Evolutionary conservation across 352 stramenopile genomes (phyloP).

Genomic region (Phytophthora melonis): DNA sequence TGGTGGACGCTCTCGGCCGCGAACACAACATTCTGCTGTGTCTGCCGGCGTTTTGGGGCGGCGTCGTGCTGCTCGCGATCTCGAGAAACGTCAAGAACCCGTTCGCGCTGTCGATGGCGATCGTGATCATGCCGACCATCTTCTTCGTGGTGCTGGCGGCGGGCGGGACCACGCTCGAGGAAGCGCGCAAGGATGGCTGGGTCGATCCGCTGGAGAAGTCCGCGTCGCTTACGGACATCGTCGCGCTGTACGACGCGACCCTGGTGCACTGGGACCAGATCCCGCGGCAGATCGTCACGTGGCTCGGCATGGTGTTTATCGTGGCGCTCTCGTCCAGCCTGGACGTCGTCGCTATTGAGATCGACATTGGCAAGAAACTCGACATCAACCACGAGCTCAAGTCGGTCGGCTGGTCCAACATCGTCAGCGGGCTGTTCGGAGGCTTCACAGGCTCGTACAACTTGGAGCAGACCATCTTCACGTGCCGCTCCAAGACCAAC

Average conservation of each 20-base stretch:
- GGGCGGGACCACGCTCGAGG: conserved; percentile 78
- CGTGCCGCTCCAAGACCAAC: conserved; percentile 91
- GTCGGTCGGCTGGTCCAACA: conserved; percentile 96
- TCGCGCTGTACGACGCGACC: conserved; percentile 89
- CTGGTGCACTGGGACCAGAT: conserved; percentile 91
- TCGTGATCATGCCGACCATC: conserved; percentile 84
- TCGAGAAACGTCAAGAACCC: conserved; percentile 75
- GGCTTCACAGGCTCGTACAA: conserved; percentile 99
- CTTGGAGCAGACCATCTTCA: conserved; percentile 99
- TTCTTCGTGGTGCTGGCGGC: conserved; percentile 93
- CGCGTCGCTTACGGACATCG: conserved; percentile 64
- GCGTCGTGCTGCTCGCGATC: conserved; percentile 80
- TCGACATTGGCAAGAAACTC: conserved; percentile 94
- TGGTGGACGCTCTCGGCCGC: conserved; percentile 59
- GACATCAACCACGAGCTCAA: conserved; percentile 95
- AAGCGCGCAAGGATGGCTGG: conserved; percentile 92
- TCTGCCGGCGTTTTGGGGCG: conserved; percentile 82
- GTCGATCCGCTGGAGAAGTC: conserved; percentile 68
- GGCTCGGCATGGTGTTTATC: conserved; percentile 96
- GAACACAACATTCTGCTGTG: conserved; percentile 80
- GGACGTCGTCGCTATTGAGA: conserved; percentile 97
- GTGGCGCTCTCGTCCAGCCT: conserved; percentile 97
- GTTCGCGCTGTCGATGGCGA: conserved; percentile 72
- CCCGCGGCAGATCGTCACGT: conserved; percentile 89
- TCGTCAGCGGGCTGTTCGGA: conserved; percentile 94